Evolutionary conservation across 2,329 filamentous ascomycete species (phyloP).

Genomic region (Microcyclospora tardicrescens): DNA sequence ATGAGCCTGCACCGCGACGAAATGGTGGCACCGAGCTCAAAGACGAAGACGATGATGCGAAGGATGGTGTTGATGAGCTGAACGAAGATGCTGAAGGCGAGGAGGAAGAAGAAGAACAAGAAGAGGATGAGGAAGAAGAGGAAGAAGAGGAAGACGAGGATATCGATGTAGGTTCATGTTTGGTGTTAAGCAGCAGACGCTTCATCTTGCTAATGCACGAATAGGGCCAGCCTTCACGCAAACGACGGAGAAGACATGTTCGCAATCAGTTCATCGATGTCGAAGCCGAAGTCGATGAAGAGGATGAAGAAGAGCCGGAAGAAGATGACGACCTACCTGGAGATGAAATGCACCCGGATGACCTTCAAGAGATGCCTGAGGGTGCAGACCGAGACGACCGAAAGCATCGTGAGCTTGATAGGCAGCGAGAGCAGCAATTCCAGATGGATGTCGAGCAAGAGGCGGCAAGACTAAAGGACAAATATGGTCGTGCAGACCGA

Average conservation of each 20-base stretch:
- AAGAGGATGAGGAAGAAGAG: conserved; percentile 11
- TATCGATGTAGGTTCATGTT: conserved; percentile 5
- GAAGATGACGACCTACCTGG: conserved; percentile 80
- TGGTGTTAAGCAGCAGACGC: neutral
- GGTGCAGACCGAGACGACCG: conserved; percentile 78
- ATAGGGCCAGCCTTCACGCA: conserved; percentile 61
- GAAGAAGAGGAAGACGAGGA: conserved; percentile 21
- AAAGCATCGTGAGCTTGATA: conserved; percentile 85
- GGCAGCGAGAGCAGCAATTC: conserved; percentile 72
- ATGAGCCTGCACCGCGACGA: conserved; percentile 22
- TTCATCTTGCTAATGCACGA: conserved; percentile 7
- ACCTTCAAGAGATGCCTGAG: conserved; percentile 61
- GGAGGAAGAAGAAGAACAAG: conserved; percentile 21
- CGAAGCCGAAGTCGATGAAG: conserved; percentile 92
- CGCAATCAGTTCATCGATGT: conserved; percentile 90
- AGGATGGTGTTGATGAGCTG: conserved; percentile 21
- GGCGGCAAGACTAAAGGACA: conserved; percentile 71
- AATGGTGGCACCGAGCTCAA: conserved; percentile 39
- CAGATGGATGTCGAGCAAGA: conserved; percentile 90
- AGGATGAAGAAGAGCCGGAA: conserved; percentile 77
- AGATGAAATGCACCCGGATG: conserved; percentile 81
- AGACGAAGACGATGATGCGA: conserved; percentile 41
- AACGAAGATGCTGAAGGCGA: conserved; percentile 16
- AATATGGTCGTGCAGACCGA: conserved; percentile 65
- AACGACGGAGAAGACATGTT: conserved; percentile 60